A percentile compares a stretch with the other conserved stretches of the same genome.
Conservation (phyloP, 306 rosid species). For the Dryas alaskensis region DNA sequence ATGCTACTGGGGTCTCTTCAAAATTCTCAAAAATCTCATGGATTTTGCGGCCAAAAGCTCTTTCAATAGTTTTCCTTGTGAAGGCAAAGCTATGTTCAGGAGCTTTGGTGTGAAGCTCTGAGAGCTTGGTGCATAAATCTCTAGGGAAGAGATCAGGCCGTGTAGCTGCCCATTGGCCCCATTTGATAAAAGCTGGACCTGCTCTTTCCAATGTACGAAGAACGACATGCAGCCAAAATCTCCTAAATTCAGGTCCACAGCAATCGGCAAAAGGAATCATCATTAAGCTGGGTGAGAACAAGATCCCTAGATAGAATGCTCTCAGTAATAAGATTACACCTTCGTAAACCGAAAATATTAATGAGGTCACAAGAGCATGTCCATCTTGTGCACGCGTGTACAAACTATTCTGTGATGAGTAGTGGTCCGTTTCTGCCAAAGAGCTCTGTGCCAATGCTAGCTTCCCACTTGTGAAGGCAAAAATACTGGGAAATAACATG, state of each 20-base stretch:
- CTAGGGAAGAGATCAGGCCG: slow-evolving; percentile 97
- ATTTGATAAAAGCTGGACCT: slow-evolving; percentile 96
- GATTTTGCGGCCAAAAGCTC: slow-evolving; percentile 80
- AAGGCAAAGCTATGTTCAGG: slow-evolving; percentile 92
- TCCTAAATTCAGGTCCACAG: slow-evolving; percentile 67
- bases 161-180: slow-evolving; percentile 99
- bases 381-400: slow-evolving; percentile 81
- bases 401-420: slow-evolving; percentile 51
- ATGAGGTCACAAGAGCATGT: slow-evolving; percentile 51
- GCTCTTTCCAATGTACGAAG: slow-evolving; percentile 81
- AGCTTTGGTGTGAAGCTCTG: slow-evolving; percentile 92
- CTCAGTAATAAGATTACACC: slow-evolving; percentile 60
- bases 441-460: slow-evolving; percentile 69
- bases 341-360: slow-evolving; percentile 54
- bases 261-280: slow-evolving; percentile 83
- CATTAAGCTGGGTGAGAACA: slow-evolving; percentile 83
- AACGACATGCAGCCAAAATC: slow-evolving; percentile 72
- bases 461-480: slow-evolving; percentile 76
- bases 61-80: slow-evolving; percentile 86
- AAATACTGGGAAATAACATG: slow-evolving; percentile 74
- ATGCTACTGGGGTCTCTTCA: slow-evolving; percentile 93
- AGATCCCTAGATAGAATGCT: slow-evolving; percentile 66
- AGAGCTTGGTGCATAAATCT: slow-evolving; percentile 76
- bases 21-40: slow-evolving; percentile 88
- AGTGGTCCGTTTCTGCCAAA: slow-evolving; percentile 43